Evolutionary conservation across 345 rosid species (phyloP).

Genomic region (Punica granatum): DNA sequence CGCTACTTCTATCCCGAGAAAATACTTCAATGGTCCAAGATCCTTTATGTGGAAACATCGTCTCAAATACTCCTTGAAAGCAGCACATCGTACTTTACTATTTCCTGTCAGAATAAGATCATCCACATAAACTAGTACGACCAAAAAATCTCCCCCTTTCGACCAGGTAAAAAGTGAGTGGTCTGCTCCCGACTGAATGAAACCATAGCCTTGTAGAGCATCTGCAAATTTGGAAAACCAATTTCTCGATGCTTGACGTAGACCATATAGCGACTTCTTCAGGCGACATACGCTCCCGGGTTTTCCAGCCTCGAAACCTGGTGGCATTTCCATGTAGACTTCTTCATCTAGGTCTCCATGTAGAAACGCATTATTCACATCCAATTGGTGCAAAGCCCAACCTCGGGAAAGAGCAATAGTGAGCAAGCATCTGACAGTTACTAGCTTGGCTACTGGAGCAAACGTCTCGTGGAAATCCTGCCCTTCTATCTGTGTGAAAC

Average conservation of each 20-base stretch:
- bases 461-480: too few relatives aligned
- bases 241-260: too few relatives aligned
- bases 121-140: background rate
- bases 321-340: too few relatives aligned
- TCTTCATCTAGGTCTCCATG: constrained; percentile 1
- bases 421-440: background rate
- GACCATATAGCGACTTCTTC: background rate
- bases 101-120: background rate
- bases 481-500: too few relatives aligned
- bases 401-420: background rate
- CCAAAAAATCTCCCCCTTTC: background rate
- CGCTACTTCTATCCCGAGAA: background rate
- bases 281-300: background rate
- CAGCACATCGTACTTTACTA: background rate
- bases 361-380: too few relatives aligned
- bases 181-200: too few relatives aligned
- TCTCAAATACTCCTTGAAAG: background rate
- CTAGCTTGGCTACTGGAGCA: too few relatives aligned
- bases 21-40: background rate
- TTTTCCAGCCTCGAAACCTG: background rate
- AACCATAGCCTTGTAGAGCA: background rate
- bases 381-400: background rate
- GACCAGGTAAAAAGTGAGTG: too few relatives aligned
- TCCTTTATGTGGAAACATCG: background rate
- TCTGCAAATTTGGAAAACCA: background rate